Base-by-base conservation (phyloP, 768 basidiomycete genomes). In the Chlorophyllum brunneum region DNA sequence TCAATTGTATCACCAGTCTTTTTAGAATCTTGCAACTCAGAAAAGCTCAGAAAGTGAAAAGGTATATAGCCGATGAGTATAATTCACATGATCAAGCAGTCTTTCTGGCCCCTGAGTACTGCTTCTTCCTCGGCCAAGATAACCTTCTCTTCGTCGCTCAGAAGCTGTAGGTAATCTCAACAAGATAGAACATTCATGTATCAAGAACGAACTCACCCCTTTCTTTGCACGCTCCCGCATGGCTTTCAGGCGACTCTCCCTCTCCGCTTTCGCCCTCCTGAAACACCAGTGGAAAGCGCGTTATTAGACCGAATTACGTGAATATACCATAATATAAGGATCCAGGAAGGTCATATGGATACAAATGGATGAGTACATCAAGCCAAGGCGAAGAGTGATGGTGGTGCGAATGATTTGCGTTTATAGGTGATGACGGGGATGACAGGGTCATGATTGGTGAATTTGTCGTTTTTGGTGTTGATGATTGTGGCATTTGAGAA, bases 251-350 rank as follows among this genome's bases (percentile, higher is more conserved):
- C 75, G 74, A 59, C 87, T 90, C 62, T 83, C 83, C 61, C 79
- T 75, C 67, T 92, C 90, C 10, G 82, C 83, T 68, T 73, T 83
- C 36, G 87, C 86, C 18, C 88, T 86, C 58, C 88, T 89, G 62
- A 26, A n/a, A n/a, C n/a, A n/a, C n/a, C n/a, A n/a, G n/a, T n/a
- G n/a, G n/a, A n/a, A n/a, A n/a, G n/a, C n/a, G n/a, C n/a, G 34
- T 15, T 22, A 57, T 54, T 40, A 61, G 48, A 43, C 53, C 47
- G 48, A 50, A 56, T 40, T 54, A 30, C 41, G 56, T 54, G 44
- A 51, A 49, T 42, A 63, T 54, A 59, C 15, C 40, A 49, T 11
- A 22, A 24, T 8, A 38, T 56, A 57, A 46, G 48, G 55, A 50
- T 37, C 63, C 55, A 59, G 60, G 66, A 67, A 64, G 38, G 49